A percentile compares a stretch with the other conserved stretches of the same genome.
These are phyloP conservation scores for Leccinum pachyderme DNA, from an alignment of 1,284 basidiomycete species.

Conservation along the genomic window DNA sequence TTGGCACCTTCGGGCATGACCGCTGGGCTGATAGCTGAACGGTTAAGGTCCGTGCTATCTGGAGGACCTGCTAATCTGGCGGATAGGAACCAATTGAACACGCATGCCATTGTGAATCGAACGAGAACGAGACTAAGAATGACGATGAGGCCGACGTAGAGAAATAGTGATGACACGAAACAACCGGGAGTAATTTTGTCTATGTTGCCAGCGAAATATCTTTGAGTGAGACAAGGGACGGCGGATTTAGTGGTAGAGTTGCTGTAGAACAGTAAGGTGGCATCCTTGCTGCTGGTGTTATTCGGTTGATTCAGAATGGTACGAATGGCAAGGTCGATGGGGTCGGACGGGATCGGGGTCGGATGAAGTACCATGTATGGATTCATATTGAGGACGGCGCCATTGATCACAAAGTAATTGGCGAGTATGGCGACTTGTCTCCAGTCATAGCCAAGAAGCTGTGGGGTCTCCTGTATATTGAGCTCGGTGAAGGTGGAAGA, in stretches of 20 bases:
- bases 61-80: constrained; percentile 75
- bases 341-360: constrained; percentile 66
- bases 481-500: constrained; percentile 60
- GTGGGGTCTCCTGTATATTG: constrained; percentile 60
- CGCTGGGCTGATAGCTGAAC: constrained; percentile 85
- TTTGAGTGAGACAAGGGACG: constrained; percentile 76
- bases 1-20: constrained; percentile 96
- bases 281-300: constrained; percentile 76
- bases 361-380: constrained; percentile 84
- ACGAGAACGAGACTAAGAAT: constrained; percentile 89
- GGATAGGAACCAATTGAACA: constrained; percentile 96
- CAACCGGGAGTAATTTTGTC: constrained; percentile 97
- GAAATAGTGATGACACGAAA: constrained; percentile 86
- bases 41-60: constrained; percentile 61
- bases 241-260: constrained; percentile 63
- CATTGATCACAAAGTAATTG: constrained; percentile 88
- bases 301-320: constrained; percentile 57
- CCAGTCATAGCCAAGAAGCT: constrained; percentile 86
- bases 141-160: constrained; percentile 90
- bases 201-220: constrained; percentile 92
- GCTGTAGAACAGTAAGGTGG: constrained; percentile 82
- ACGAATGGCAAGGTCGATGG: constrained; percentile 83
- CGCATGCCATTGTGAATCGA: constrained; percentile 93
- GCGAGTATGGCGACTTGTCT: constrained; percentile 66
- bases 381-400: constrained; percentile 89